Evolutionary conservation across 495 filamentous ascomycete species (phyloP).

Genomic region (Letharia lupina): DNA sequence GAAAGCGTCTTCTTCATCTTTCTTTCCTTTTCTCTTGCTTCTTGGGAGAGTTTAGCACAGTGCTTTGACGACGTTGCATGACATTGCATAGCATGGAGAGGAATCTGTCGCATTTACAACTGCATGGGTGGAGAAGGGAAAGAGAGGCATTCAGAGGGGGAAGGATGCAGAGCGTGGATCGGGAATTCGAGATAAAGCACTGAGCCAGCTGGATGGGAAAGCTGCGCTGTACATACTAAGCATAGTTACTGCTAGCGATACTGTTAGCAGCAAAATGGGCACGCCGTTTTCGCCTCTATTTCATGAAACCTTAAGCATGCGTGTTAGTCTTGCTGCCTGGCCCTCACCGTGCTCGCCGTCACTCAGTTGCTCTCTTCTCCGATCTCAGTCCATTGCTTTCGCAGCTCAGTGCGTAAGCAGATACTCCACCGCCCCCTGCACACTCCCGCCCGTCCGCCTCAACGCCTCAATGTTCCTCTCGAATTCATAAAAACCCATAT

Average conservation of each 20-base stretch:
- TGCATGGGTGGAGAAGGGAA: background rate
- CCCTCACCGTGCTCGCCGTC: background rate
- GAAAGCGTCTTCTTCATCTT: background rate
- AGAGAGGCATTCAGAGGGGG: background rate
- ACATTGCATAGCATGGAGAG: background rate
- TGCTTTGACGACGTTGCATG: background rate
- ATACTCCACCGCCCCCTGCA: constrained; percentile 89
- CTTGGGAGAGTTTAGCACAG: background rate
- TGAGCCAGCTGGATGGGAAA: constrained; percentile 5
- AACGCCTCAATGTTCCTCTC: constrained; percentile 85
- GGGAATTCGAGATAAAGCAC: background rate
- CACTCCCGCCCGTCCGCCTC: constrained; percentile 82
- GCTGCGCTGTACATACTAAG: constrained; percentile 7
- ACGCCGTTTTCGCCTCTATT: constrained; percentile 2
- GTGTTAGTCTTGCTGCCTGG: background rate
- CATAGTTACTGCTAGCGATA: constrained; percentile 1
- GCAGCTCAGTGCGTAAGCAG: constrained; percentile 35
- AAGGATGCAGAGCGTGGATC: background rate
- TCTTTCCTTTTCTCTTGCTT: background rate
- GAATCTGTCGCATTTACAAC: background rate
- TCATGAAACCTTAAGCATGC: background rate
- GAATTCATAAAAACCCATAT: constrained; percentile 99
- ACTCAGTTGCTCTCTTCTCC: background rate
- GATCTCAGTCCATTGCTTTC: background rate
- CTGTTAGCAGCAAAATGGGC: background rate